Conservation (phyloP, 2,329 filamentous ascomycete species). For the Dactylonectria macrodidyma region DNA sequence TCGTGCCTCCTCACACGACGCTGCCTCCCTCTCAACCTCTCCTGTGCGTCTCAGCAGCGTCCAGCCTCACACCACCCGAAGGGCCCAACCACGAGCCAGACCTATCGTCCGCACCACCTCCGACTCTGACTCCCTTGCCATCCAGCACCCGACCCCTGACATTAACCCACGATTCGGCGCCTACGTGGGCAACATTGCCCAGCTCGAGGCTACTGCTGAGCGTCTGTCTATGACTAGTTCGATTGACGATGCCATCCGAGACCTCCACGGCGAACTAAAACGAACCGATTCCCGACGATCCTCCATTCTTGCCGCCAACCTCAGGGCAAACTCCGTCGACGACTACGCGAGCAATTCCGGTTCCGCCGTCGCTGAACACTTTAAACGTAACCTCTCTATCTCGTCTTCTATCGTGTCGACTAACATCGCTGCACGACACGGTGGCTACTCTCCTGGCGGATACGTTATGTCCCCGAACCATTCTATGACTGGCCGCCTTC, state of each 20-base stretch:
- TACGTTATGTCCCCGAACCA: constrained; percentile 78
- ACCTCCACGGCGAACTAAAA: constrained; percentile 80
- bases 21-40: constrained; percentile 39
- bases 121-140: constrained; percentile 58
- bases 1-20: constrained; percentile 34
- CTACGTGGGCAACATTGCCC: constrained; percentile 77
- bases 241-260: constrained; percentile 83
- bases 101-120: constrained; percentile 65
- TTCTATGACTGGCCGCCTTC: constrained; percentile 70
- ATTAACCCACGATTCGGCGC: constrained; percentile 73
- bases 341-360: constrained; percentile 45
- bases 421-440: constrained; percentile 76
- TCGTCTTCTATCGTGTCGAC: constrained; percentile 77
- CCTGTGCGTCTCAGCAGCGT: constrained; percentile 56
- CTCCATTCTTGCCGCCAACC: constrained; percentile 69
- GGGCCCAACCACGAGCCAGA: constrained; percentile 57
- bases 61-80: constrained; percentile 63
- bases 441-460: constrained; percentile 78
- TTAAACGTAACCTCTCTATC: constrained; percentile 63
- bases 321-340: constrained; percentile 51
- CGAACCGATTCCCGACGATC: constrained; percentile 77
- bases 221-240: constrained; percentile 81
- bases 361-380: constrained; percentile 44
- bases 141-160: constrained; percentile 75
- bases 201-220: constrained; percentile 83